Conservation (phyloP, 208 protist genomes). For the Tritrichomonas musculus region DNA sequence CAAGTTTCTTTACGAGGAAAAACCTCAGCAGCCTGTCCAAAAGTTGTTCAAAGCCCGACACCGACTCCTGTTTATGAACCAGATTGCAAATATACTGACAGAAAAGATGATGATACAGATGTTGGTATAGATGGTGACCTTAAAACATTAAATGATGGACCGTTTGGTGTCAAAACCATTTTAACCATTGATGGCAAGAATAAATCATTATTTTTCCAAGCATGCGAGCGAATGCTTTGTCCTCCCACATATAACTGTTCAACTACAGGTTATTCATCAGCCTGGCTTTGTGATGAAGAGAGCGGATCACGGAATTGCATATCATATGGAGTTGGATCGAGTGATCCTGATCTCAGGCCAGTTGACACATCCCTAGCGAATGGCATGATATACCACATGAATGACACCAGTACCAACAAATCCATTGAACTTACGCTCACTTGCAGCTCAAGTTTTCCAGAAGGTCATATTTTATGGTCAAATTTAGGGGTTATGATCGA, state of each 20-base stretch:
- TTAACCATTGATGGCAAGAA: neutral
- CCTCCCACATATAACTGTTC: neutral
- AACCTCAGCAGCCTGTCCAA: neutral
- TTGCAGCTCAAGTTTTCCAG: neutral
- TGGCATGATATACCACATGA: neutral
- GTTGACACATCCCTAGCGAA: neutral
- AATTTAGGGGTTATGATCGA: neutral
- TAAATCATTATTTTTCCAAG: neutral
- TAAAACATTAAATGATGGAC: neutral
- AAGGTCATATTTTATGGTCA: neutral
- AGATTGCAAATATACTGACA: neutral
- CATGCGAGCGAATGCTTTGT: neutral
- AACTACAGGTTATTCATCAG: neutral
- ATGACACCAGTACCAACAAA: neutral
- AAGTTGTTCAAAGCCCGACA: neutral
- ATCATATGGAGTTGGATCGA: neutral
- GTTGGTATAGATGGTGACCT: neutral
- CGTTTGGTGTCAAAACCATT: neutral
- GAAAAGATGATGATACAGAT: neutral
- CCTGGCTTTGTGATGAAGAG: neutral
- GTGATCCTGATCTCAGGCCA: neutral
- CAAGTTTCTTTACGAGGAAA: neutral
- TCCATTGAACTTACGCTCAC: neutral
- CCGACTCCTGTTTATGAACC: neutral
- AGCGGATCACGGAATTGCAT: neutral